Conservation (phyloP, 306 rosid genomes). For the Canavalia gladiata region DNA sequence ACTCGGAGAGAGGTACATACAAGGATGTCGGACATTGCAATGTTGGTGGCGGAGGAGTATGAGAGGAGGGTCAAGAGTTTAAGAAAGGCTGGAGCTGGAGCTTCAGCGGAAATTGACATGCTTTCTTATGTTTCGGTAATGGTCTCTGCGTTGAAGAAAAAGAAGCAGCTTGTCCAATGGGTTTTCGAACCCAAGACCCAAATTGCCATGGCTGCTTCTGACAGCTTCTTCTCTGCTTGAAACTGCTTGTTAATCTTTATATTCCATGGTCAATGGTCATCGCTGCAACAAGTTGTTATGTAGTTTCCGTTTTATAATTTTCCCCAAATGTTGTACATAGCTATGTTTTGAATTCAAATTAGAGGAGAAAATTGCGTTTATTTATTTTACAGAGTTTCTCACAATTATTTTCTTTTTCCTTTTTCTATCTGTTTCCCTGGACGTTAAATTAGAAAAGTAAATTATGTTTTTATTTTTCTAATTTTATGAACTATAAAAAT, state of each 20-base stretch:
- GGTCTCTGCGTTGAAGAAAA: conserved; percentile 53
- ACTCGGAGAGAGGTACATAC: background rate
- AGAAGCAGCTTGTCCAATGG: conserved; percentile 48
- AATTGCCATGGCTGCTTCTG: conserved; percentile 71
- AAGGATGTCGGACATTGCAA: conserved; percentile 84
- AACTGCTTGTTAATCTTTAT: background rate
- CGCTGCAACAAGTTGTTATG: background rate
- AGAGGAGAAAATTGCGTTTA: background rate
- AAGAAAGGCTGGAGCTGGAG: conserved; percentile 10
- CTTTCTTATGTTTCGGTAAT: conserved; percentile 52
- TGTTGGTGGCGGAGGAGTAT: conserved; percentile 85
- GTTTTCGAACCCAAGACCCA: conserved; percentile 68
- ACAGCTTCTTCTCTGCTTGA: conserved; percentile 89
- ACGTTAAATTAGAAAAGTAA: background rate
- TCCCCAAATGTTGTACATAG: conserved; percentile 29
- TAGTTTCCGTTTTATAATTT: background rate
- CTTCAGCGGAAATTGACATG: conserved; percentile 23
- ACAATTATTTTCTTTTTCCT: background rate
- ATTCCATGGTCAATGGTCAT: background rate
- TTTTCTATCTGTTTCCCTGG: background rate
- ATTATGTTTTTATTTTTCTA: background rate
- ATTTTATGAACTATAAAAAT: too few species aligned
- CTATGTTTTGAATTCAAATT: background rate
- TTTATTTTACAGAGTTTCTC: background rate
- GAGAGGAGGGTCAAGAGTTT: conserved; percentile 71